Conservation (phyloP, 352 stramenopile genomes). For the Globisporangium nunn region DNA sequence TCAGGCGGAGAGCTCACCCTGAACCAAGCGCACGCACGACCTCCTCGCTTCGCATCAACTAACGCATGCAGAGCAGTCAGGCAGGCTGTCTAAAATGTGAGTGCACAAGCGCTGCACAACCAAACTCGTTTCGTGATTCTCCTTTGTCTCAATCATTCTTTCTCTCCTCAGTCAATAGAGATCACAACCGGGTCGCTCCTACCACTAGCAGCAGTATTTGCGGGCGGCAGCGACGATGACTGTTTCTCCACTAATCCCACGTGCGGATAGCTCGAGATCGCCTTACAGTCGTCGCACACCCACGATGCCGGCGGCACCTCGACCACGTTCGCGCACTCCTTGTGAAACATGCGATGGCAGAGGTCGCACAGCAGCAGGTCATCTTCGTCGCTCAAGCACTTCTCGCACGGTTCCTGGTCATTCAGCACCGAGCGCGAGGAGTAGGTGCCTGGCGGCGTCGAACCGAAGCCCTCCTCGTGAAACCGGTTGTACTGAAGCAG, state of each 20-base stretch:
- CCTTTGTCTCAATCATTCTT: neutral
- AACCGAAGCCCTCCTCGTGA: slow-evolving; percentile 55
- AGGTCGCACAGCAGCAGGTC: slow-evolving; percentile 73
- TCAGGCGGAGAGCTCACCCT: neutral
- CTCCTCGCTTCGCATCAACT: neutral
- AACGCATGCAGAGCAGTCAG: neutral
- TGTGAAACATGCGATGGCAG: slow-evolving; percentile 82
- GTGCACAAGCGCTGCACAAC: neutral
- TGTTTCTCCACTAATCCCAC: slow-evolving; percentile 34
- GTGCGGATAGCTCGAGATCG: slow-evolving; percentile 50
- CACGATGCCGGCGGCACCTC: slow-evolving; percentile 71
- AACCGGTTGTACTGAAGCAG: slow-evolving; percentile 63
- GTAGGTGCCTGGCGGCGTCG: slow-evolving; percentile 49
- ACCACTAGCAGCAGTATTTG: neutral
- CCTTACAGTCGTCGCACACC: slow-evolving; percentile 72
- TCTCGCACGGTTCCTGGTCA: slow-evolving; percentile 65
- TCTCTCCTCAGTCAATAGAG: slow-evolving; percentile 50
- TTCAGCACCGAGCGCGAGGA: slow-evolving; percentile 66
- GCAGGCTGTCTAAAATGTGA: neutral
- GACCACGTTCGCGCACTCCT: slow-evolving; percentile 72
- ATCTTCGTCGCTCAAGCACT: slow-evolving; percentile 65
- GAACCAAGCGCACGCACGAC: neutral
- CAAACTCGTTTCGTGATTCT: neutral
- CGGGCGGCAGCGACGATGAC: neutral
- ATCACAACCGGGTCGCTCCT: slow-evolving; percentile 48